phyloP scores from a whole-genome alignment of 805 yeast species.

The Candida quercuum region DNA sequence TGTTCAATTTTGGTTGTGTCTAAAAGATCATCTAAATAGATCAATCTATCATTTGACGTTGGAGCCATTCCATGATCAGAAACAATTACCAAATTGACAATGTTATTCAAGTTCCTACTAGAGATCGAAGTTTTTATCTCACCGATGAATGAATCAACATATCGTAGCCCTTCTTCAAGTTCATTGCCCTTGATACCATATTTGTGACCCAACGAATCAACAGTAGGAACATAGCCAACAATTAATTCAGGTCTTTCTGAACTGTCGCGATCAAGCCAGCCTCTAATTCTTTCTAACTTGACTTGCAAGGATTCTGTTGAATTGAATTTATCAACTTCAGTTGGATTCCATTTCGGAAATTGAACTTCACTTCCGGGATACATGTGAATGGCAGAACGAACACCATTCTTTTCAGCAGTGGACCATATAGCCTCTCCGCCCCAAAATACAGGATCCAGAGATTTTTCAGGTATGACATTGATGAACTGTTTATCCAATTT shows the following conservation, averaged over 20 bases:
- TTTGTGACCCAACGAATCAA: slow-evolving; percentile 74
- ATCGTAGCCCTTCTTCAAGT: slow-evolving; percentile 44
- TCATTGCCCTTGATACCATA: slow-evolving; percentile 63
- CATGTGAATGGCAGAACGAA: slow-evolving; percentile 79
- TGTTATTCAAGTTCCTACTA: slow-evolving; percentile 50
- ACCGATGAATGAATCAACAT: slow-evolving; percentile 64
- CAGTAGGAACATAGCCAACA: slow-evolving; percentile 72
- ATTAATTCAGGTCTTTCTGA: slow-evolving; percentile 66
- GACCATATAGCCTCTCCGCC: slow-evolving; percentile 90
- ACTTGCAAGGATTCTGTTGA: slow-evolving; percentile 51
- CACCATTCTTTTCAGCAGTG: slow-evolving; percentile 60
- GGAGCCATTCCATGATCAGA: slow-evolving; percentile 97
- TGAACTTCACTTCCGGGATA: slow-evolving; percentile 92
- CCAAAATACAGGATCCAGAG: slow-evolving; percentile 65
- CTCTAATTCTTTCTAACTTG: slow-evolving; percentile 53
- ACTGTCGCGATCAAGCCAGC: slow-evolving; percentile 62
- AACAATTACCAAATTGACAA: slow-evolving; percentile 71
- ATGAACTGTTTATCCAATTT: slow-evolving; percentile 47
- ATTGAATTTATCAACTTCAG: slow-evolving; percentile 56
- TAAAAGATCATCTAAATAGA: slow-evolving; percentile 69
- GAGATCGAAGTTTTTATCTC: slow-evolving; percentile 41
- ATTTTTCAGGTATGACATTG: slow-evolving; percentile 50
- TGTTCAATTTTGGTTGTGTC: slow-evolving; percentile 49
- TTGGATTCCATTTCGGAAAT: slow-evolving; percentile 42
- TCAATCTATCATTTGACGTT: slow-evolving; percentile 60